These are phyloP conservation scores for Nicotiana obtusifolia DNA, from an alignment of 257 asterid genomes.

Conservation along the genomic window DNA sequence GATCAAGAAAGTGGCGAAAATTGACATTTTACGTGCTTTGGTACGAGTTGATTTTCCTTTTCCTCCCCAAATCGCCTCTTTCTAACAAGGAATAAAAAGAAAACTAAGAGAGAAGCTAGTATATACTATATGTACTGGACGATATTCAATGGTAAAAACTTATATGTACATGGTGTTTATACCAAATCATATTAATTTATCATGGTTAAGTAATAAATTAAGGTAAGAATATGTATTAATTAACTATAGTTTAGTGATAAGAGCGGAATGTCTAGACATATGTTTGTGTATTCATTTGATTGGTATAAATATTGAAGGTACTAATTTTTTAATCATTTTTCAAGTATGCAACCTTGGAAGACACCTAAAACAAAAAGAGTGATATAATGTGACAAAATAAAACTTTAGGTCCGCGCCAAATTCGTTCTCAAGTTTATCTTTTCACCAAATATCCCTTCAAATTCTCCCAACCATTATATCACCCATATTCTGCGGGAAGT, in stretches of 20 bases:
- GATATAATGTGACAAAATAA: background rate
- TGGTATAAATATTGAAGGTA: too few species aligned
- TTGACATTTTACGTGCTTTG: background rate
- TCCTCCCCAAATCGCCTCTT: background rate
- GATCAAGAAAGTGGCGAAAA: background rate
- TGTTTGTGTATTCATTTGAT: too few species aligned
- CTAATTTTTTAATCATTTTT: background rate
- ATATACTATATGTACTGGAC: too few species aligned
- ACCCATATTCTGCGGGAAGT: constrained; percentile 28
- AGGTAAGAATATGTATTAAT: too few species aligned
- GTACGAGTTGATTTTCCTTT: too few species aligned
- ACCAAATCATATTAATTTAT: too few species aligned
- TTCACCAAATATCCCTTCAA: constrained; percentile 22
- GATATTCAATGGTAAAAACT: too few species aligned
- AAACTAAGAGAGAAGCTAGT: background rate
- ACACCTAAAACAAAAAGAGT: background rate
- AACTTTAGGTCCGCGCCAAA: background rate
- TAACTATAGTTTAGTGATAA: too few species aligned
- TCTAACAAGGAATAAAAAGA: background rate
- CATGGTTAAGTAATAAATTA: too few species aligned
- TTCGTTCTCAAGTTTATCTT: constrained; percentile 16
- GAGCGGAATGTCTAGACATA: too few species aligned
- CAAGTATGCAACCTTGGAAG: background rate
- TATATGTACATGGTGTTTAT: too few species aligned
- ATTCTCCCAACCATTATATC: constrained; percentile 23